Evolutionary conservation across 75 land plant genomes (phyloP).

Genomic region (Cunninghamia lanceolata): DNA sequence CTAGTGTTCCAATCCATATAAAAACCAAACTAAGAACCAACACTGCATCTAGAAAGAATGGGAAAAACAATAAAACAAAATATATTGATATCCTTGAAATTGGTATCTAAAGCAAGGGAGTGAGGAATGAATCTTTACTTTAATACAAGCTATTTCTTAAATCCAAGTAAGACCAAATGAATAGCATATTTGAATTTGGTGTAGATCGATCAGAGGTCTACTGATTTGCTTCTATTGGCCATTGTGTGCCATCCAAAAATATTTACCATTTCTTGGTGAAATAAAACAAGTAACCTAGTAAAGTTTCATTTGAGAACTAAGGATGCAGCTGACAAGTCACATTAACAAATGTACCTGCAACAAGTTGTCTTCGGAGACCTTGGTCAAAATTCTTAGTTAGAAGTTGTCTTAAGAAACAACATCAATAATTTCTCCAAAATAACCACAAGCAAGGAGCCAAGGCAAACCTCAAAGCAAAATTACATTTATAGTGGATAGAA

Average conservation of each 20-base stretch:
- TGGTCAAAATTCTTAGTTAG: neutral
- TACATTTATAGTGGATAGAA: neutral
- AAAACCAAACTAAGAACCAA: neutral
- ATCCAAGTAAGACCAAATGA: neutral
- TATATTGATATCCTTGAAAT: neutral
- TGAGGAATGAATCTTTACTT: neutral
- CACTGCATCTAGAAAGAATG: neutral
- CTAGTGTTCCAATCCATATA: neutral
- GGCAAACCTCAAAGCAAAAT: neutral
- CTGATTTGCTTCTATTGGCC: neutral
- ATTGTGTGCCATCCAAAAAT: neutral
- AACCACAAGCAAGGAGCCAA: neutral
- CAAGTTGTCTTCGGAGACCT: neutral
- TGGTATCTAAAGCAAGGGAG: neutral
- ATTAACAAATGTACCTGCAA: neutral
- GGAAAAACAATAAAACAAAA: neutral
- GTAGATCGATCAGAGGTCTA: neutral
- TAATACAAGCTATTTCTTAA: neutral
- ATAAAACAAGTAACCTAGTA: neutral
- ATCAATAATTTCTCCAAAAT: neutral
- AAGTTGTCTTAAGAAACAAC: neutral
- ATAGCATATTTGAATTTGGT: neutral
- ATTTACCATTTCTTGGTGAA: neutral
- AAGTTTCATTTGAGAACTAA: neutral
- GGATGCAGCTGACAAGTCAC: neutral